Evolutionary conservation across 2,329 filamentous ascomycete genomes (phyloP), one percentile per base, ranked within the genome.

Genomic region (Claviceps spartinae): DNA sequence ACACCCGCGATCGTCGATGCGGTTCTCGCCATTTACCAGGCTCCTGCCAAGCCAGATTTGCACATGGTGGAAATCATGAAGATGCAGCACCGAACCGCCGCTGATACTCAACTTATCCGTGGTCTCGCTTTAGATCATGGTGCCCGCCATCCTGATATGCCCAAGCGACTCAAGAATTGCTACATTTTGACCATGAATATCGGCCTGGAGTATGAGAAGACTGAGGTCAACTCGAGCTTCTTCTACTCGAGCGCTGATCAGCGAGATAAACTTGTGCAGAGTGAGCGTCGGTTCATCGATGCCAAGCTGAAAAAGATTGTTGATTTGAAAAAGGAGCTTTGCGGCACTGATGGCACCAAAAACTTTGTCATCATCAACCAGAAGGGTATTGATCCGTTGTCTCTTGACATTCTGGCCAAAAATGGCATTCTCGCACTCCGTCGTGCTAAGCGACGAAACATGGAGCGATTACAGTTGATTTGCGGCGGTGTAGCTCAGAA

Each of bases 21-120:
- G 54, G 93, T 98, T 47, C 82, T 98, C 53, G 81, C 93, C 58
- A 98, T 98, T 67, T 90, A 96, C 75, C 79, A 89, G 67, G 75
- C 87, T 18, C 88, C 88, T 26, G 82, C 81, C 56, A 97, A 97
- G 74, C 94, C 94, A 52, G 93, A 98, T 71, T 72, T 98, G 64
- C 91, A 97, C 75, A 98, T 98, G 93, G 79, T 98, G 59, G 93
- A 98, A 72, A 97, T 98, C 63, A 98, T 98, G 93, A 97, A 95
- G 69, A 97, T 98, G 91, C 93, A 98, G 74, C 93, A 98, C 74
- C 86, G 91, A 61, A 89, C 88, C 50, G 90, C 91, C 54, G 88
- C 93, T 36, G 93, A 98, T 69, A 98, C 93, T 53, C 89, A 95
- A 69, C 81, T 98, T 54, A 96, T 98, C 68, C 83, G 86, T 58